phyloP scores from a whole-genome alignment of 2,329 filamentous ascomycete genomes.

The Colletotrichum sansevieriae region DNA sequence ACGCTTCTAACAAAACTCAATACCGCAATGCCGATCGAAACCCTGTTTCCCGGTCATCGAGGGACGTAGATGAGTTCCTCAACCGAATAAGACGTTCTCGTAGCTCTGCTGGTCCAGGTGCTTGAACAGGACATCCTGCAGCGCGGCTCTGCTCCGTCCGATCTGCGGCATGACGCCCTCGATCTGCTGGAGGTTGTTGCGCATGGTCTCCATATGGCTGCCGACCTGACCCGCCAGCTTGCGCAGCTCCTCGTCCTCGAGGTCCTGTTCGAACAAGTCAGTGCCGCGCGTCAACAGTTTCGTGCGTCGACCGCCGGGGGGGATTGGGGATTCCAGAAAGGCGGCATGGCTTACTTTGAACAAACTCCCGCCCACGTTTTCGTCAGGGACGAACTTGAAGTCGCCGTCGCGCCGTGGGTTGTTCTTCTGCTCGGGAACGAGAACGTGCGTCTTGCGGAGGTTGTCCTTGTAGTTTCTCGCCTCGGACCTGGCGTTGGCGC shows the following conservation, averaged over 20 bases:
- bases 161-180: conserved; percentile 65
- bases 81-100: conserved; percentile 62
- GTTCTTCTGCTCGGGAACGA: conserved; percentile 57
- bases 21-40: not conserved
- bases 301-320: too few species aligned
- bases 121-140: conserved; percentile 62
- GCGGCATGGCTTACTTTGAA: conserved; percentile 47
- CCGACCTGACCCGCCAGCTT: conserved; percentile 62
- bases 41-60: too few species aligned
- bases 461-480: conserved; percentile 63
- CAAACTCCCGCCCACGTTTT: conserved; percentile 38
- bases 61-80: not conserved
- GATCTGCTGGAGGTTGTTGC: conserved; percentile 66
- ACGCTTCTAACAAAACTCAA: not conserved
- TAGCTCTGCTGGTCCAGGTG: conserved; percentile 60
- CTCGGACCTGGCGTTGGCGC: conserved; percentile 69
- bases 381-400: conserved; percentile 42
- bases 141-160: conserved; percentile 59
- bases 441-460: conserved; percentile 62
- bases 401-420: conserved; percentile 27
- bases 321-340: too few species aligned
- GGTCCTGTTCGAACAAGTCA: conserved; percentile 47
- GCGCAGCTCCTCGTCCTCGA: conserved; percentile 59
- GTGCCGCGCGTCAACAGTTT: too few species aligned
- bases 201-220: conserved; percentile 69